Evolutionary conservation across 2,329 filamentous ascomycete species (phyloP).

Genomic region (Daldinia sp.): DNA sequence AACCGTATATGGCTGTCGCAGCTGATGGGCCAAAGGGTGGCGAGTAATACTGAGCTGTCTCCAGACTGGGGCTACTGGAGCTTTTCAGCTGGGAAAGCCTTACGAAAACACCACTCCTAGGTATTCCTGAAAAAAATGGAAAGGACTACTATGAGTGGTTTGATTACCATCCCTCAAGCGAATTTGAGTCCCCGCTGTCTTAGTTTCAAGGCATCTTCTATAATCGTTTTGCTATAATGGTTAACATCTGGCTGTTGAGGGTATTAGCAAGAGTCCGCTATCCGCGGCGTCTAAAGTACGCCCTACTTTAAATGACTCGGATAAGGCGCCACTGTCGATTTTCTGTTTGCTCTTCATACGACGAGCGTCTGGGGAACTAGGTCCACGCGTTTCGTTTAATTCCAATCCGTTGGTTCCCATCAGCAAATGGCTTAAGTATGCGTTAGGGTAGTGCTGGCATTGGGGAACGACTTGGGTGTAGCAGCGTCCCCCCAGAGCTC

Average conservation of each 20-base stretch:
- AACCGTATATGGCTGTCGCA: background rate
- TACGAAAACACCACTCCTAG: background rate
- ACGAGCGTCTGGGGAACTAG: slow-evolving; percentile 8
- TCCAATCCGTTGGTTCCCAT: slow-evolving; percentile 21
- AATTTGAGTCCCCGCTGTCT: background rate
- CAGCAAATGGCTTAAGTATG: slow-evolving; percentile 17
- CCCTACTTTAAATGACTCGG: slow-evolving; percentile 5
- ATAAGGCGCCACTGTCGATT: slow-evolving; percentile 20
- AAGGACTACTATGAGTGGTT: slow-evolving; percentile 1
- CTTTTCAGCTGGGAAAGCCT: slow-evolving; percentile 6
- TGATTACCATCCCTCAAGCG: background rate
- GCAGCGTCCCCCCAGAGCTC: slow-evolving; percentile 12
- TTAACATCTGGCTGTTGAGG: background rate
- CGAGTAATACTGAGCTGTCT: slow-evolving; percentile 7
- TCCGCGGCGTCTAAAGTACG: slow-evolving; percentile 4
- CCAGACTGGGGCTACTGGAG: background rate
- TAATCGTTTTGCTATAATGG: background rate
- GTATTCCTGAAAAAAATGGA: background rate
- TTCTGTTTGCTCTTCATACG: slow-evolving; percentile 9
- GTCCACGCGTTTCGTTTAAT: slow-evolving; percentile 7
- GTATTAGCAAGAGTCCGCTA: slow-evolving; percentile 10
- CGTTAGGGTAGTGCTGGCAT: slow-evolving; percentile 15
- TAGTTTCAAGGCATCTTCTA: background rate
- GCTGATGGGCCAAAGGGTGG: background rate
- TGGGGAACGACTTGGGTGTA: slow-evolving; percentile 16